Base-by-base conservation (phyloP, 495 filamentous ascomycete genomes). In the Aspergillus heteromorphus region DNA sequence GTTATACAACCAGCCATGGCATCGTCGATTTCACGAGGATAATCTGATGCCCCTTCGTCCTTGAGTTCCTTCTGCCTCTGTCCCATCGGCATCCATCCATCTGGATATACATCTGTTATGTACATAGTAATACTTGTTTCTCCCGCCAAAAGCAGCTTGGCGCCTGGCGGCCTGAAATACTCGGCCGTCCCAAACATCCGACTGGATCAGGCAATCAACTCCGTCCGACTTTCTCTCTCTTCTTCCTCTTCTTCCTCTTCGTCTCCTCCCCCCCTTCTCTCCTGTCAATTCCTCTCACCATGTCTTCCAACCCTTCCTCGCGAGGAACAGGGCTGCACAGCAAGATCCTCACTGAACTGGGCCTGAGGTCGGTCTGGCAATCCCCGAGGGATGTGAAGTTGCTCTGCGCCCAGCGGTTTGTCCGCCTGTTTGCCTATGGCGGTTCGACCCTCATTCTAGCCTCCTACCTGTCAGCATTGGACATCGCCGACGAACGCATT, bases 401-500 rank as follows among this genome's bases (percentile, higher is more conserved):
- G 0, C 82, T 95, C 52, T 84, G 85, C 64, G 65, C 87, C 27
- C 81, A 87, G 61, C 86, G 90, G 3, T 87, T 88, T 57, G 79
- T 90, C 31, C 87, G 91, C 0, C 79, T 92, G 17, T 87, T 89
- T 59, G 90, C 89, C 10, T 92, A 92, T 60, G 88, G 88, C 36
- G 82, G 80, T 17, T 84, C 83, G 14, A 85, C 86, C 0, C 75
- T 96, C 20, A 86, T 95, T 47, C 77, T 93, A 14, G 89, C 83
- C 8, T 79, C 81, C 4, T 85, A 87, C 62, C 78, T 95, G 42
- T 80, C 80, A 0, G 79, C 81, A 5, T 69, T 93, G 18, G 75
- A 74, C 10, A 81, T 85, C 57, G 78, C 87, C 0, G 83, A 89
- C 60, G 75, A 82, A n/a, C 74, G 74, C n/a, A 91, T 88, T 40